Base-by-base conservation (phyloP, 352 stramenopile genomes). In the Phytophthora meadii region DNA sequence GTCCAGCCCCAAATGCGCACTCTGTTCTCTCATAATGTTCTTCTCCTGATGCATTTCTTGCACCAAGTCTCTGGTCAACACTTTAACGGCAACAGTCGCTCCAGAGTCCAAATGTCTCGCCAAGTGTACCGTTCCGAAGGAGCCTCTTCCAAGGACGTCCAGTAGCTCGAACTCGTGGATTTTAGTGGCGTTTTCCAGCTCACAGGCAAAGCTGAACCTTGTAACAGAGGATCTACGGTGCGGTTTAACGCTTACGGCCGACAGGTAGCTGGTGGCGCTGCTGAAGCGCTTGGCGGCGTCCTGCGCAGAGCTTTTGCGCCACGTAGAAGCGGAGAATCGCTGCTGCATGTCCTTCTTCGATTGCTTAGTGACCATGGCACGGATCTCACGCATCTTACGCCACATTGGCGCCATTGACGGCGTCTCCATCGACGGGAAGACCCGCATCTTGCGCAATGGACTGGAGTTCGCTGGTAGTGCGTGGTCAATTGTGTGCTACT, bases 11-110 rank as follows among this genome's bases (percentile, higher is more conserved):
- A 89, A 60, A 19, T 93, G 84, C 8, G 90, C 77, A 24, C 76
- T 84, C 45, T 88, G 82, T 53, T 95, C 88, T 22, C 84, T 72
- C 36, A 90, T 47, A 28, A 93, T 79, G 60, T 93, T 84, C 39
- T 76, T 82, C 59, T 93, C 79, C 61, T 92, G 82, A 19, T 80
- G 68, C 57, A 90, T 67, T 30, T 87, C 79, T 1, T 79, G 64
- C 32, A 90, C 68, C 25, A 73, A 50, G 14, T 73, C 40, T 39
- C 81, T 81, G 7, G 59, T 30, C 8, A 93, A 64, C 11, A 82
- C 70, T 64, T 93, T 93, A 48, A 93, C 50, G 11, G 85, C 85
- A 3, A 93, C 79, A 10, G 66, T 76, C 2, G 50, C 69, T 36
- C 86, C 84, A 17, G 81, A 81, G 42, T 74, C 79, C 27, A 68